Evolutionary conservation across 129 eudicot species (phyloP), one percentile per base, ranked within the genome.

Genomic region (Oenanthe sinensis): DNA sequence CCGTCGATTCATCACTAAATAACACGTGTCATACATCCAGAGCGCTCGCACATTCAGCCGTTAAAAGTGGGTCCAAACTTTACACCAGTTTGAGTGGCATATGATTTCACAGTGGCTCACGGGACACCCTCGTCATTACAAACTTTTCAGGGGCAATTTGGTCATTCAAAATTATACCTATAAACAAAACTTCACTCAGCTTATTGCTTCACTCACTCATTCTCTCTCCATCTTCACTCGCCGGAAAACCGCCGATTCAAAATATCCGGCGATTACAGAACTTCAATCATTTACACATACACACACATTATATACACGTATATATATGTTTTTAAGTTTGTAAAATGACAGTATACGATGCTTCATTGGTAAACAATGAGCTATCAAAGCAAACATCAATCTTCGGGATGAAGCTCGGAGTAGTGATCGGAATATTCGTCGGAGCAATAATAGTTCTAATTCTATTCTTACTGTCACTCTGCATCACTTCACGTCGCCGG

Each of bases 341-440:
- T 52, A 82, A 49, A 46, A 92, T 87, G 92, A 62, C 92, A 15
- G 78, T 85, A 15, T 89, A 85, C 82, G 87, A 89, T 71, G 88
- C 87, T 47, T 83, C 91, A 44, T 89, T 91, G 26, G 85, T 86
- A 43, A 88, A 91, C 95, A 81, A 79, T 36, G 92, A 93, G 84
- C 87, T 93, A 22, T 89, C 97, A 20, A 91, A 89, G 68, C 85
- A 85, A 37, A 93, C 98, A 26, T 89, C 98, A 54, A 91, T 93
- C 73, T 93, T 93, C 86, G 98, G 97, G 12, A 87, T 93, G 50
- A 88, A 86, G 20, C 79, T 93, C 62, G 90, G 97, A 91, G 93
- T 87, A 9, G 98, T 93, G 50, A 88, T 93, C 87, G 98, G 98
- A 26, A 93, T 93, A 52, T 86, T 91, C 76, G 91, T 89, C 77